A percentile compares a stretch with the other conserved stretches of the same genome.
These are phyloP conservation scores for Fusarium neocosmosporiellum DNA, from an alignment of 2,329 filamentous ascomycete genomes.

Conservation along the genomic window DNA sequence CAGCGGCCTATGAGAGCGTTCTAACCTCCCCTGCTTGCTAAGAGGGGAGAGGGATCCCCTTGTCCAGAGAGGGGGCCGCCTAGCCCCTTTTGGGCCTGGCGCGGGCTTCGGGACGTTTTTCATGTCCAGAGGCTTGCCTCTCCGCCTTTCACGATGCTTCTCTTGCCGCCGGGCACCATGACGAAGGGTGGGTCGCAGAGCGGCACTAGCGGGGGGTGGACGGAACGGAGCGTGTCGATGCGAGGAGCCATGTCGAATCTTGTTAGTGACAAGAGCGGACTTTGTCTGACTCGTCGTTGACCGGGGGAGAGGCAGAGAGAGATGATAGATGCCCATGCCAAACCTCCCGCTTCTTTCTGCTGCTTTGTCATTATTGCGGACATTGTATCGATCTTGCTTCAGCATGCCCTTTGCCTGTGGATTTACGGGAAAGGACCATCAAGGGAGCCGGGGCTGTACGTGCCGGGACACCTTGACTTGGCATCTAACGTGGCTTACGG, in stretches of 20 bases:
- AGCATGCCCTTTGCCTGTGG: neutral
- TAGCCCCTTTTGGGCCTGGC: slow-evolving; percentile 24
- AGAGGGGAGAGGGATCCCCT: slow-evolving; percentile 15
- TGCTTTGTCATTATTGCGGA: slow-evolving; percentile 1
- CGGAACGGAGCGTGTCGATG: slow-evolving; percentile 29
- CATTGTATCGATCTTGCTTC: neutral
- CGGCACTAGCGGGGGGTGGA: slow-evolving; percentile 34
- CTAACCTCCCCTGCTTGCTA: slow-evolving; percentile 20
- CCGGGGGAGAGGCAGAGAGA: neutral
- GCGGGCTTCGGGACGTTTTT: slow-evolving; percentile 39
- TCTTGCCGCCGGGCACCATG: slow-evolving; percentile 51
- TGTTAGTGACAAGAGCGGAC: slow-evolving; percentile 8
- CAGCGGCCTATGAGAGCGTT: slow-evolving; percentile 24
- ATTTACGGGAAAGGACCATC: neutral
- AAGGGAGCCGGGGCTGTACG: neutral
- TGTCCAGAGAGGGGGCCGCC: neutral
- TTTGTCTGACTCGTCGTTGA: slow-evolving; percentile 10
- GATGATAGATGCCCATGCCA: neutral
- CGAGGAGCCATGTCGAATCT: slow-evolving; percentile 9
- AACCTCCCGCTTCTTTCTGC: neutral
- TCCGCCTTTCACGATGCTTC: slow-evolving; percentile 53
- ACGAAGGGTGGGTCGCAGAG: slow-evolving; percentile 35
- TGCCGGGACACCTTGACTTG: slow-evolving; percentile 6
- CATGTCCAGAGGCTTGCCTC: slow-evolving; percentile 34
- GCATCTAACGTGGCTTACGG: slow-evolving; percentile 12